Evolutionary conservation across 371 early-diverging fungal genomes (phyloP), one percentile per base, ranked within the genome.

Genomic region (Smittium culicis): DNA sequence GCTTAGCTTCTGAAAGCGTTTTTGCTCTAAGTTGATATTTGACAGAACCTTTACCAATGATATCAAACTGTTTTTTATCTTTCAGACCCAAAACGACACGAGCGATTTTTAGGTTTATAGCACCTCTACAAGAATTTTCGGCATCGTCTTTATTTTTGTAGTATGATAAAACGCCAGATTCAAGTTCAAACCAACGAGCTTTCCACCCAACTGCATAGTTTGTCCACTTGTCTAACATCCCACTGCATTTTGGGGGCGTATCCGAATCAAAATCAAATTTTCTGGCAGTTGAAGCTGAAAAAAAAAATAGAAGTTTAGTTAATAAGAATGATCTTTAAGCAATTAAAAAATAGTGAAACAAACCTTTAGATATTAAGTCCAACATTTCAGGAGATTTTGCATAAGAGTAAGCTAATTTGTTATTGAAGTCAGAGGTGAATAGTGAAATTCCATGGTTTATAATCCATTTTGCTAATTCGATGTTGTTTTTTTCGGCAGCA

Each of bases 191-290:
- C 80, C 85, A 90, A 25, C 91, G 75, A 33, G 77, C 70, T 69
- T 88, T 87, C 81, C 87, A 91, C 25, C 91, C 90, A 59, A 83
- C 74, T 5, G 89, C 86, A 73, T 85, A 89, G 78, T 91, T 91
- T 59, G 87, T 88, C 90, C 90, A 91, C 71, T 91, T 91, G 71
- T 80, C 71, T 62, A 90, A 79, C 17, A 66, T 63, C 63, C 77
- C 77, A 55, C 74, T 71, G 62, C 73, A 64, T n/a, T 67, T 65
- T 20, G 85, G 85, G 25, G 80, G 70, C 27, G 77, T 72, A 20
- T 79, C 85, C 14, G 75, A 0, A 75, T 72, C 1, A 77, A 66
- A 45, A 72, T 71, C 35, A 68, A 74, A 56, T 54, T 69, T 34
- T 65, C 74, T 66, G 74, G 77, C 70, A 70, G 68, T 77, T 0